phyloP scores from a whole-genome alignment of 2,329 filamentous ascomycete species.

The Graphiopsis chlorocephala region DNA sequence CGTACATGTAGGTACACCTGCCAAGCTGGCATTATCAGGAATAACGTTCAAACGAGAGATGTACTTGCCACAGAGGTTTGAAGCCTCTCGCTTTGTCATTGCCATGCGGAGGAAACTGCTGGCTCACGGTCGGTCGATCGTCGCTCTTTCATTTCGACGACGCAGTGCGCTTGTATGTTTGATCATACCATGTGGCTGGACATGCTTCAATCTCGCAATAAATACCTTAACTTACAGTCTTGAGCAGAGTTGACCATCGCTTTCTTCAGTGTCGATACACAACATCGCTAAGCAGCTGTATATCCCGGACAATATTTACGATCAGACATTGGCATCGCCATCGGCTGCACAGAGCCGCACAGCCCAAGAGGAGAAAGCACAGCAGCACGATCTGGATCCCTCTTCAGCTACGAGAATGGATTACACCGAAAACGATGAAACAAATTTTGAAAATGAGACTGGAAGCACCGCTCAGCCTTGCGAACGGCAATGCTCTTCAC shows the following conservation, averaged over 20 bases:
- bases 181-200: neutral
- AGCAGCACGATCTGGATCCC: neutral
- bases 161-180: neutral
- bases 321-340: neutral
- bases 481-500: neutral
- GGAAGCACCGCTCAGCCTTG: neutral
- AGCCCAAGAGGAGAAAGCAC: neutral
- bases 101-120: neutral
- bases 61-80: neutral
- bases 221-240: neutral
- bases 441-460: neutral
- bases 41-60: too few species aligned
- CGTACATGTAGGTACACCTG: neutral
- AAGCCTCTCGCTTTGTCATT: neutral
- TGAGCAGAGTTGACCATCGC: neutral
- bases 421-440: neutral
- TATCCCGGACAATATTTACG: neutral
- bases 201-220: neutral
- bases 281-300: neutral
- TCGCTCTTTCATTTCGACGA: neutral
- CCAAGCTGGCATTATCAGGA: neutral
- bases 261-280: neutral
- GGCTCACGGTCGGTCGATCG: neutral
- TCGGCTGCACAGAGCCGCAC: neutral
- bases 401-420: neutral